Percentiles rank a stretch among this genome's conserved stretches.
These are phyloP conservation scores for Aspergillus neotritici DNA, from an alignment of 2,329 filamentous ascomycete genomes.

Conservation along the genomic window DNA sequence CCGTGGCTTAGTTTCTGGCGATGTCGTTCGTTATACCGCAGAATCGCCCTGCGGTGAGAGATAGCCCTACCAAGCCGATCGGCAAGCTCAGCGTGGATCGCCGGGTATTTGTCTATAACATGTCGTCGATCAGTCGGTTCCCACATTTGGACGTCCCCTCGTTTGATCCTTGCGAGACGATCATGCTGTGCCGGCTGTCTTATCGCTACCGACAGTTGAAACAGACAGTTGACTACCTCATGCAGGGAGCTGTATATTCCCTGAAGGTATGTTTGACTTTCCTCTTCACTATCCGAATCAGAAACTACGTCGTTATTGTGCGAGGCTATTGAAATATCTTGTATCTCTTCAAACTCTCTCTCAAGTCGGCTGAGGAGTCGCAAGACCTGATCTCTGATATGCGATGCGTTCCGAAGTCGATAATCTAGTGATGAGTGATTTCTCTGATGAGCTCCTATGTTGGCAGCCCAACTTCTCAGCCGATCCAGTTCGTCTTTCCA, in stretches of 20 bases:
- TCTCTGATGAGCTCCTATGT: conserved; percentile 23
- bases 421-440: conserved; percentile 22
- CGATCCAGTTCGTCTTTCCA: conserved; percentile 12
- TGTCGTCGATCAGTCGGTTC: no score
- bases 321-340: conserved; percentile 5
- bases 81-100: no score
- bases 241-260: no score
- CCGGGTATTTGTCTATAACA: no score
- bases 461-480: conserved; percentile 19
- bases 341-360: conserved; percentile 13
- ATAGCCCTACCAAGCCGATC: conserved; percentile 27
- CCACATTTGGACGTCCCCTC: conserved; percentile 16
- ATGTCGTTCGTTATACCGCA: no score
- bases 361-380: conserved; percentile 7
- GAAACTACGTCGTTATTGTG: neutral
- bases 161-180: conserved; percentile 27
- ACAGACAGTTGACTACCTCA: conserved; percentile 13
- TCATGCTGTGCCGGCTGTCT: conserved; percentile 33
- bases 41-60: conserved; percentile 28
- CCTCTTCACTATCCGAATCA: no score
- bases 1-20: no score
- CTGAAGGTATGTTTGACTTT: no score
- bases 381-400: no score
- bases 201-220: conserved; percentile 33
- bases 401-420: conserved; percentile 19